Conservation (phyloP, 176 grass and related monocot species). For the Musa schizocarpa region DNA sequence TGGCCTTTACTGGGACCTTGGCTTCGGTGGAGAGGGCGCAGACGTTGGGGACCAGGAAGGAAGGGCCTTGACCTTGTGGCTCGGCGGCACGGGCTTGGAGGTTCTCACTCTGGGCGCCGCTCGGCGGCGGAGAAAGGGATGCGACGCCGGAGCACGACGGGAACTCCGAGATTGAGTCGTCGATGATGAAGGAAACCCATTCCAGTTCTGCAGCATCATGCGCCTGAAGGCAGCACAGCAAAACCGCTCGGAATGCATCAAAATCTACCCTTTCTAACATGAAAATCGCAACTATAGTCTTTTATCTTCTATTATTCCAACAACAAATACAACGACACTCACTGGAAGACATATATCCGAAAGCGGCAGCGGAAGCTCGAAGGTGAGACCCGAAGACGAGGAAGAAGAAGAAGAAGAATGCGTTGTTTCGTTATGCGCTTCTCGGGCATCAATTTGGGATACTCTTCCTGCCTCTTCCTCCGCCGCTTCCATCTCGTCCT, state of each 20-base stretch:
- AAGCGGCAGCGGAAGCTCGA: neutral
- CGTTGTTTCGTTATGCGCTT: neutral
- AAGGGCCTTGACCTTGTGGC: neutral
- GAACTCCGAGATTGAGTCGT: conserved; percentile 76
- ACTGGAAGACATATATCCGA: conserved; percentile 6
- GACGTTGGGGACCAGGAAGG: conserved; percentile 26
- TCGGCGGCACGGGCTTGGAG: conserved; percentile 17
- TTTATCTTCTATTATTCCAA: no score
- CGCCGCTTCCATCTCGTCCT: conserved; percentile 5
- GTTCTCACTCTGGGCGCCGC: neutral
- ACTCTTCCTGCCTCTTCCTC: neutral
- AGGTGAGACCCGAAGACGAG: conserved; percentile 1
- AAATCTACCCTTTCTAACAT: conserved; percentile 16
- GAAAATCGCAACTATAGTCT: conserved; percentile 1
- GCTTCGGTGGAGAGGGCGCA: conserved; percentile 77
- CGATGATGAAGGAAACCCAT: conserved; percentile 91
- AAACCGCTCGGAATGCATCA: neutral
- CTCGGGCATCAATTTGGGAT: neutral
- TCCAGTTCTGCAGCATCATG: conserved; percentile 89
- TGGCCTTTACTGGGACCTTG: conserved; percentile 62
- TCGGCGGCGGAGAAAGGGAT: conserved; percentile 20
- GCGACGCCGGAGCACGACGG: conserved; percentile 18
- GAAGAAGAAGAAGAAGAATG: neutral
- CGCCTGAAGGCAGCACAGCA: conserved; percentile 30
- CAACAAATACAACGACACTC: neutral